Conservation (phyloP, 2,329 filamentous ascomycete species). For the Hymenoscyphus fraxineus region DNA sequence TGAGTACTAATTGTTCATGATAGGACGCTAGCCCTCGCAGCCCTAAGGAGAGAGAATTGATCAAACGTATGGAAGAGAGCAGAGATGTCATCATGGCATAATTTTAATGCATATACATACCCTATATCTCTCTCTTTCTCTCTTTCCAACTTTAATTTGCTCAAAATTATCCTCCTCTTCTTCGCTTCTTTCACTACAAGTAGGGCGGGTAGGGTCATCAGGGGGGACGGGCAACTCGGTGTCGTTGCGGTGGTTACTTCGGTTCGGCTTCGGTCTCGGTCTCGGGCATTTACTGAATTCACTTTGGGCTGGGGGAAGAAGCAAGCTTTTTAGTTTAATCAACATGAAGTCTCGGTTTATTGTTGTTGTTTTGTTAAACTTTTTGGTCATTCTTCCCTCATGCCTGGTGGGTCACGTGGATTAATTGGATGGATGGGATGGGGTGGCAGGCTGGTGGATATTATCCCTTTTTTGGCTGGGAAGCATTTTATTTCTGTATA, state of each 20-base stretch:
- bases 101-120: background rate
- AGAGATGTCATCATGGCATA: slow-evolving; percentile 29
- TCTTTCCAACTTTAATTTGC: background rate
- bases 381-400: background rate
- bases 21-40: slow-evolving; percentile 53
- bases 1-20: background rate
- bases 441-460: too few relatives aligned
- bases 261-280: background rate
- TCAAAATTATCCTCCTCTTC: background rate
- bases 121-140: background rate
- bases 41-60: slow-evolving; percentile 54
- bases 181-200: background rate
- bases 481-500: too few relatives aligned
- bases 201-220: background rate
- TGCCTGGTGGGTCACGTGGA: background rate
- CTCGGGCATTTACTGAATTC: background rate
- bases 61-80: slow-evolving; percentile 52
- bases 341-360: background rate
- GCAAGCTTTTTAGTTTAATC: background rate
- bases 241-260: background rate
- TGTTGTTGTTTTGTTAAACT: background rate
- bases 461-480: too few relatives aligned
- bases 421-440: too few relatives aligned
- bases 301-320: background rate
- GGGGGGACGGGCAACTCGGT: background rate